Evolutionary conservation across 257 asterid genomes (phyloP).

Genomic region (Asclepias syriaca): DNA sequence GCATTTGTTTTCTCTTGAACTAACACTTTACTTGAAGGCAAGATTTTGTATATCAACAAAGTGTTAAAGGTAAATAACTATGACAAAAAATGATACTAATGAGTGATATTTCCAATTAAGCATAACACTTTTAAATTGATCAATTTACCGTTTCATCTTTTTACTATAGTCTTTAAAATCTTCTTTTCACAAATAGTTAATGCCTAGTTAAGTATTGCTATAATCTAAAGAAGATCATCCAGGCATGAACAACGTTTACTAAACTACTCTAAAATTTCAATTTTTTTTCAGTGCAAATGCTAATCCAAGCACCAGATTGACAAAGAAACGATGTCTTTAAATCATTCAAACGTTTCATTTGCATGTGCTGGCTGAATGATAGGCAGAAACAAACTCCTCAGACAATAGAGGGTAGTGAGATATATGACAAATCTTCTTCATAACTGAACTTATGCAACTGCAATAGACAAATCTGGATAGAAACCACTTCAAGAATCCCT

Average conservation of each 20-base stretch:
- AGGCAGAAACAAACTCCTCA: neutral
- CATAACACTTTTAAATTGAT: neutral
- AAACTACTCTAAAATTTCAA: neutral
- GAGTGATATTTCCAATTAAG: neutral
- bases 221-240: neutral
- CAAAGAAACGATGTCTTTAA: neutral
- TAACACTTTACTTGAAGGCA: neutral
- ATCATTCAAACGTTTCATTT: neutral
- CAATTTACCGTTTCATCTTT: neutral
- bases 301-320: neutral
- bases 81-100: neutral
- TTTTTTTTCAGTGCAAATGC: neutral
- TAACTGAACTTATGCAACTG: neutral
- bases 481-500: neutral
- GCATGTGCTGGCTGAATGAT: neutral
- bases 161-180: neutral
- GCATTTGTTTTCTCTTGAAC: neutral
- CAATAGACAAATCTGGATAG: neutral
- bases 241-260: neutral
- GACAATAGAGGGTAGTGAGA: neutral
- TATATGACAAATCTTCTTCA: neutral
- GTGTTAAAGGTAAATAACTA: neutral
- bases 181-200: neutral
- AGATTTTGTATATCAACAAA: neutral
- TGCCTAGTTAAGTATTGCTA: neutral